Evolutionary conservation across 2,329 filamentous ascomycete species (phyloP), one percentile per base, ranked within the genome.

Genomic region (Aspergillus sp.): DNA sequence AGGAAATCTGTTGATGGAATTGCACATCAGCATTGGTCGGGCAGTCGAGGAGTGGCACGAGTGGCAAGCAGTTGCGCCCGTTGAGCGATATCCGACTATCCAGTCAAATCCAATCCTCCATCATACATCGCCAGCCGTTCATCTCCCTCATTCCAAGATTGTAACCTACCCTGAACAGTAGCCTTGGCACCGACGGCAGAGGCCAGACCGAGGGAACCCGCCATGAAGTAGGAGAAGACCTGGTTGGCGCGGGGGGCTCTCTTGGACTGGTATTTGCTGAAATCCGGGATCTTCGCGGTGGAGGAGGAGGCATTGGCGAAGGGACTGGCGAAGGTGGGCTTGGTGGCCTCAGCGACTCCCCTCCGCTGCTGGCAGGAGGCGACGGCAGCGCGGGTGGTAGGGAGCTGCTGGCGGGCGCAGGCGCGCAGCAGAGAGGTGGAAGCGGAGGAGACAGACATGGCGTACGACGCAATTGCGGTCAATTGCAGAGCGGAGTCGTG

Each of bases 201-300:
- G 73, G 97, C 82, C 69, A 94, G 88, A 72, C 94, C 94, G 83
- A 99, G 88, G 52, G 90, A 87, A 68, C 94, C 94, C 63, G 96
- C 94, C 90, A 97, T 96, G 79, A 99, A 97, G 84, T 99, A 99
- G 69, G 87, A 86, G 76, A 96, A 94, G 64, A 96, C 80, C 81
- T 92, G 88, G 79, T 96, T 96, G 69, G 81, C 81, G 63, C 79
- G 82, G 74, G 87, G 81, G 64, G 78, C 77, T 61, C 79, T 78
- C 72, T 85, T 86, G 76, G 84, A 87, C 77, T 86, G 81, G 81
- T 99, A 99, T 74, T 91, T 88, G 74, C 84, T 84, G 77, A 96
- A 97, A 78, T 89, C 86, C 64, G 94, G 94, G 70, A 97, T 88
- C 76, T 88, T 85, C 74, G 81, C 86, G 64, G 81, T 83, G 47